Evolutionary conservation across 2,329 filamentous ascomycete genomes (phyloP).

Genomic region (Aspergillus terreus): DNA sequence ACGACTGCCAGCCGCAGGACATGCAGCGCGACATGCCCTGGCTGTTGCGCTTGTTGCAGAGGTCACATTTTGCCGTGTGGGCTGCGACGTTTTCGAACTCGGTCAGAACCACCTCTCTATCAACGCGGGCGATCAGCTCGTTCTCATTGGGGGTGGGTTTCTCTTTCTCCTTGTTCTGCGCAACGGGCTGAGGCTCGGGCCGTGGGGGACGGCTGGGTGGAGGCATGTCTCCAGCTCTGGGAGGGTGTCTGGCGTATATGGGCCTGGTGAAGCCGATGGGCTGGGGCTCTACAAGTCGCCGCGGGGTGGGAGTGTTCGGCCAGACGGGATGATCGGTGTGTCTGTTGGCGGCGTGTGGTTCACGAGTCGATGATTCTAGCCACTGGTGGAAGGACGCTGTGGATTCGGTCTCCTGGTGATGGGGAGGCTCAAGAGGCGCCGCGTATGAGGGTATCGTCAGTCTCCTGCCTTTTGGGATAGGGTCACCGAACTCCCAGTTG

Average conservation of each 20-base stretch:
- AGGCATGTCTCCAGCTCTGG: not conserved
- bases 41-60: constrained; percentile 33
- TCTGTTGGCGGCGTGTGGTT: not conserved
- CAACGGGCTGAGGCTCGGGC: no score
- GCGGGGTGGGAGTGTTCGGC: not conserved
- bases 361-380: no score
- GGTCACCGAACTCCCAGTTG: not conserved
- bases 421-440: not conserved
- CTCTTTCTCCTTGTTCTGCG: not conserved
- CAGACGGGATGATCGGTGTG: not conserved
- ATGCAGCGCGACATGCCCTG: constrained; percentile 30
- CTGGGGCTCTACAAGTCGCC: not conserved
- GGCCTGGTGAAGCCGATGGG: not conserved
- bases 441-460: not conserved
- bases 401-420: not conserved
- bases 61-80: constrained; percentile 37
- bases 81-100: constrained; percentile 26
- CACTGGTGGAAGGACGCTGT: not conserved
- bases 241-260: not conserved
- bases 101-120: not conserved
- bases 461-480: not conserved
- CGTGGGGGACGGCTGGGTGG: not conserved
- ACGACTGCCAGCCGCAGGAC: constrained; percentile 34
- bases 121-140: not conserved
- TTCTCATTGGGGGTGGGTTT: not conserved